A percentile compares a stretch with the other conserved stretches of the same genome.
Evolutionary conservation across 345 rosid species (phyloP).

Genomic region (Mercurialis annua): DNA sequence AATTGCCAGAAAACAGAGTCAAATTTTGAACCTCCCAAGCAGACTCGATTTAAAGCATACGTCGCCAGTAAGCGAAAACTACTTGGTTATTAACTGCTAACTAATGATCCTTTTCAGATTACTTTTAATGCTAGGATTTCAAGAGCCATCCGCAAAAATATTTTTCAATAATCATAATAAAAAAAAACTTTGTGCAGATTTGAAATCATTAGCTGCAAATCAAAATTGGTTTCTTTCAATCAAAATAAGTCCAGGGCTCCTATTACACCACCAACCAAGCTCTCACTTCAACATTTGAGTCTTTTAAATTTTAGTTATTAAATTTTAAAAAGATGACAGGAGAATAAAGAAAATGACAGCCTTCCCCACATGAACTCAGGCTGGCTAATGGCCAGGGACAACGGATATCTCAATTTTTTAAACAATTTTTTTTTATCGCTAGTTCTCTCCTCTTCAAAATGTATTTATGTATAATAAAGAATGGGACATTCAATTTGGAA

Average conservation of each 20-base stretch:
- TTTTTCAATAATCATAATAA: not conserved
- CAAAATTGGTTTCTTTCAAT: not conserved
- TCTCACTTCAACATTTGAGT: no score
- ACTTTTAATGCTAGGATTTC: not conserved
- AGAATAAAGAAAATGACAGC: no score
- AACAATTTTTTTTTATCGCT: not conserved
- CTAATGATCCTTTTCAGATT: not conserved
- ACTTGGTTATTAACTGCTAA: not conserved
- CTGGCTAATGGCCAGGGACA: conserved; percentile 1
- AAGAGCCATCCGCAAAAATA: not conserved
- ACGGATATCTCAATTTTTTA: conserved; percentile 2
- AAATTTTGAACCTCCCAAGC: not conserved
- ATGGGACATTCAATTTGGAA: no score
- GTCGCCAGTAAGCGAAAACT: not conserved
- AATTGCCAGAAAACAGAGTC: not conserved
- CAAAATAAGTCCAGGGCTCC: not conserved
- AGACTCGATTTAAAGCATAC: not conserved
- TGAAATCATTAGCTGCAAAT: not conserved
- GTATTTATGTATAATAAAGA: no score
- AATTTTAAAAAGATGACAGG: no score
- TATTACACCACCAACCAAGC: not conserved
- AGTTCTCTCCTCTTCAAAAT: not conserved
- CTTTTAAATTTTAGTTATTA: not conserved
- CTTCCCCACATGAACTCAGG: not conserved
- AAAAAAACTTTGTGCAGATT: not conserved